A percentile compares a stretch with the other conserved stretches of the same genome.
Conservation (phyloP, 306 rosid genomes). For the Psophocarpus tetragonolobus region DNA sequence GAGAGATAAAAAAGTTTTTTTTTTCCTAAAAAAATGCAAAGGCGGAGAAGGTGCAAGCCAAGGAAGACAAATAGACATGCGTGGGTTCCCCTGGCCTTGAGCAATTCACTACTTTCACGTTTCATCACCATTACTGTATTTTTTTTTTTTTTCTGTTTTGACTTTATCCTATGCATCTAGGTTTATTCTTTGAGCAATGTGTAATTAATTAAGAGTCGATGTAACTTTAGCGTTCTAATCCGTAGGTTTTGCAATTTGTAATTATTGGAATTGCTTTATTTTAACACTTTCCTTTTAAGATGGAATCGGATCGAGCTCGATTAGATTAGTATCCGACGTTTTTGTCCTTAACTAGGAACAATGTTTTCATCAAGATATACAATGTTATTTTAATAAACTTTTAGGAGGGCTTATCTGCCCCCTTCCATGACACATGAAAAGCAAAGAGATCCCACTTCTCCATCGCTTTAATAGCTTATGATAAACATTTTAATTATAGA, state of each 20-base stretch:
- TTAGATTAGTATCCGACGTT: conserved; percentile 29
- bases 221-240: conserved; percentile 24
- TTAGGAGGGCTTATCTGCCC: conserved; percentile 30
- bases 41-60: background rate
- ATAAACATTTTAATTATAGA: background rate
- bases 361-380: conserved; percentile 12
- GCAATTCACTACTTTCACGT: conserved; percentile 30
- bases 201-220: conserved; percentile 31
- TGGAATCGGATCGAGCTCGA: conserved; percentile 25
- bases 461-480: background rate
- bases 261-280: conserved; percentile 29
- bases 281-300: conserved; percentile 28
- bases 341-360: conserved; percentile 34
- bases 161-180: conserved; percentile 19
- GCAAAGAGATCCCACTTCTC: conserved; percentile 19
- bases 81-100: conserved; percentile 32
- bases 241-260: background rate
- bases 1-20: background rate
- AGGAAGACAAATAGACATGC: conserved; percentile 33
- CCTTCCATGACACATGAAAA: conserved; percentile 35
- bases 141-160: conserved; percentile 26
- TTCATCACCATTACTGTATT: conserved; percentile 12
- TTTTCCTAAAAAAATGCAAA: background rate
- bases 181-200: conserved; percentile 26
- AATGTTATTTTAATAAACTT: background rate